Base-by-base conservation (phyloP, 495 filamentous ascomycete genomes). In the Podospora sp. region DNA sequence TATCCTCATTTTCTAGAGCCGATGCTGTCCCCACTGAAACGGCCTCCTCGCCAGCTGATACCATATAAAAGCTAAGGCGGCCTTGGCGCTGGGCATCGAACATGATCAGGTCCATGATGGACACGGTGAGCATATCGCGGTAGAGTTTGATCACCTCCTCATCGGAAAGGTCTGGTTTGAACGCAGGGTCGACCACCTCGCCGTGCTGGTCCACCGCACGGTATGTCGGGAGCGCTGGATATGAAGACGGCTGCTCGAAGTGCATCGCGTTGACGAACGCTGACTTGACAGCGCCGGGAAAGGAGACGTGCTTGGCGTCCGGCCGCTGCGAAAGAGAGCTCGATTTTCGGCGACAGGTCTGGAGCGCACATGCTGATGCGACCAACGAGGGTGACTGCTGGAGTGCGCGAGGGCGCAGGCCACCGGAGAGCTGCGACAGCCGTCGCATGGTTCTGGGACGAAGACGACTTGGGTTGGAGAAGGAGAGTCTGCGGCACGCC, bases 1-100 rank as follows among this genome's bases (percentile, higher is more conserved):
- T 91, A 71, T 99, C 96, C 65, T 91, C 85, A n/a, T 86, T 89
- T 22, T 83, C 81, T 27, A 99, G 79, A 8, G 92, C 92, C 25
- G 91, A 91, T 1, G 94, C 91, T 0, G 90, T 94, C 8, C 91
- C 95, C 14, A 98, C 88, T 27, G 91, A 90, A 24, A 97, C 93
- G 40, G 94, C 95, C 83, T 98, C 95, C 82, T 99, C 95, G 55
- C 95, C 95, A 1, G 93, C 93, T 22, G 91, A 94, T 62, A 97
- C 93, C 92, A 99, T 97, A 73, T 98, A 99, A 79, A 99, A 99
- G 76, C 89, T 93, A 58, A 99, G 75, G 9, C 93, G 86, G 46
- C 94, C 82, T 90, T 92, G 82, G 83, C 94, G 77, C 72, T 88
- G 80, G 20, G 92, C 92, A 74, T 97, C 91, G 72, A 93, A 95